phyloP scores from a whole-genome alignment of 768 basidiomycete species.

The Tylopilus intermedius region DNA sequence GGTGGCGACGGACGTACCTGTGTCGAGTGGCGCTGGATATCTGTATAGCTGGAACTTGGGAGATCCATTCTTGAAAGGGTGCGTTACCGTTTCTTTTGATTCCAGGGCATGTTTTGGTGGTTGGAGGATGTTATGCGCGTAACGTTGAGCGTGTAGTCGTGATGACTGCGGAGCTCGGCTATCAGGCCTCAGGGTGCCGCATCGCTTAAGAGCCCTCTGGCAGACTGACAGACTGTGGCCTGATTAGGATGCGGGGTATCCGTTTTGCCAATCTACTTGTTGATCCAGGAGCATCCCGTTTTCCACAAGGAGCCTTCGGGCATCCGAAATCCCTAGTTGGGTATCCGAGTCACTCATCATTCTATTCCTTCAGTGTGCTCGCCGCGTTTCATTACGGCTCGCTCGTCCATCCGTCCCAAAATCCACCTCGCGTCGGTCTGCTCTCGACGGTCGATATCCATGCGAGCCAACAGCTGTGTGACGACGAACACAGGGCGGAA shows the following conservation, averaged over 20 bases:
- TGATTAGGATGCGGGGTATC: conserved; percentile 4
- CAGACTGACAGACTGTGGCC: background rate
- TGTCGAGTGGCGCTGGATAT: conserved; percentile 45
- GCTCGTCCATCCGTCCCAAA: conserved; percentile 58
- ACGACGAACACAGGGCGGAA: conserved; percentile 35
- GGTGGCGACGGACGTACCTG: conserved; percentile 59
- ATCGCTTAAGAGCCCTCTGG: no score
- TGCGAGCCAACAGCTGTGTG: conserved; percentile 37
- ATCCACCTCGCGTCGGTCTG: conserved; percentile 66
- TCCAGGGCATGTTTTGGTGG: no score
- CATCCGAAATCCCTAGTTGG: conserved; percentile 3
- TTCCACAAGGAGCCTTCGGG: conserved; percentile 13
- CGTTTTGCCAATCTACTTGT: background rate
- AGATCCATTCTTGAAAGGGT: conserved; percentile 74
- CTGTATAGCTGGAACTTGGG: conserved; percentile 77
- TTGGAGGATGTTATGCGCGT: no score
- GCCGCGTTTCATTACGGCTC: conserved; percentile 72
- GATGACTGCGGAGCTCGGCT: background rate
- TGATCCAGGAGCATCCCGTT: background rate
- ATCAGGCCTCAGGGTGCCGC: background rate
- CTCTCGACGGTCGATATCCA: conserved; percentile 63
- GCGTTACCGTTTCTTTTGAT: conserved; percentile 19
- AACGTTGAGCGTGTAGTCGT: no score
- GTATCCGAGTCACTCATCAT: background rate
- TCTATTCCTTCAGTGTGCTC: conserved; percentile 43